Percentiles rank a stretch among this genome's conserved stretches.
These are phyloP conservation scores for Allium cepa DNA, from an alignment of 106 monocot genomes.

Conservation along the genomic window DNA sequence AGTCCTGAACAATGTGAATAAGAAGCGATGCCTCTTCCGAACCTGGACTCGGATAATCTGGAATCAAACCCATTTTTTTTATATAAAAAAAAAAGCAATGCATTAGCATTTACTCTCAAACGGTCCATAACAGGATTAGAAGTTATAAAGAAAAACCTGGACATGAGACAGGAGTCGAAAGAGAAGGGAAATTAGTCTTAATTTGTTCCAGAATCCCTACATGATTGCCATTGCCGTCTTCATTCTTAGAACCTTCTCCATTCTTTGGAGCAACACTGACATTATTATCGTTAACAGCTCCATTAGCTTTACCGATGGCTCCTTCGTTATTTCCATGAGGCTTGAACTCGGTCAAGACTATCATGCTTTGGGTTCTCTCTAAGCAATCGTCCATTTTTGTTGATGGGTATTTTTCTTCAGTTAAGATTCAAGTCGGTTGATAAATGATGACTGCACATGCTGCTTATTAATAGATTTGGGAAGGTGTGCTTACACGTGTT, in stretches of 20 bases:
- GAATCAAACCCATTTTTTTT: not conserved
- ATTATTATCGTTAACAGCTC: not conserved
- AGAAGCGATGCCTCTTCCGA: constrained; percentile 6
- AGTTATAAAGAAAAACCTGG: not conserved
- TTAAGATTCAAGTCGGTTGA: not conserved
- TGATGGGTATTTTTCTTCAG: not conserved
- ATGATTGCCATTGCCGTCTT: not conserved
- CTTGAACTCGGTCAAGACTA: not conserved
- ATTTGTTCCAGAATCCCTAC: not conserved
- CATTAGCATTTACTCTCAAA: too few relatives aligned
- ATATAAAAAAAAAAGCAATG: not conserved
- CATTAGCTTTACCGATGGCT: not conserved
- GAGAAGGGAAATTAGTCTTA: not conserved
- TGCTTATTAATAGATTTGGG: not conserved
- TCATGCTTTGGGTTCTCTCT: constrained; percentile 7
- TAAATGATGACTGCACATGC: not conserved
- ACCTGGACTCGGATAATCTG: not conserved
- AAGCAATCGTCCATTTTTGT: constrained; percentile 5
- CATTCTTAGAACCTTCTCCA: not conserved
- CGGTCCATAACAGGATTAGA: not conserved
- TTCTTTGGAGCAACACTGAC: not conserved
- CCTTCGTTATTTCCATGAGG: not conserved
- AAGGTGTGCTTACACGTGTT: not conserved
- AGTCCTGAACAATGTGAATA: constrained; percentile 8
- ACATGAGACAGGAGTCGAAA: not conserved